Evolutionary conservation across 768 basidiomycete genomes (phyloP).

Genomic region (Tylopilus sp.): DNA sequence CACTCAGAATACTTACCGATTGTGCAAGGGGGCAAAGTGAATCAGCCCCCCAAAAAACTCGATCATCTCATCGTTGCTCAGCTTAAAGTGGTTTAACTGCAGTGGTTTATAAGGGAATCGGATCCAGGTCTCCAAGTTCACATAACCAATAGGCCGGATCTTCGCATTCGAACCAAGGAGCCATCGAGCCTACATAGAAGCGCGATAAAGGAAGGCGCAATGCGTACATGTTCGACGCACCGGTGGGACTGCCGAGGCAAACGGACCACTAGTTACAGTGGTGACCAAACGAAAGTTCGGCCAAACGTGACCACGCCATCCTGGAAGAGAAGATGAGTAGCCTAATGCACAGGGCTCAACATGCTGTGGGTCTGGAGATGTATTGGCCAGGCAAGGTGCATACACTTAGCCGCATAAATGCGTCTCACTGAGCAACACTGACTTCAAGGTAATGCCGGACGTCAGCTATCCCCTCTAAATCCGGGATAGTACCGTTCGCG

Average conservation of each 20-base stretch:
- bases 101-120: constrained; percentile 4
- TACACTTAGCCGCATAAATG: neutral
- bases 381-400: too few relatives aligned
- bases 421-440: neutral
- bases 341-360: too few relatives aligned
- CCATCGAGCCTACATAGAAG: neutral
- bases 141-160: neutral
- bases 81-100: constrained; percentile 9
- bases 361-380: too few relatives aligned
- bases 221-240: neutral
- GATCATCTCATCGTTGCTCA: neutral
- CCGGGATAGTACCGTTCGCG: constrained; percentile 10
- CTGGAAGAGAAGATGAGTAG: too few relatives aligned
- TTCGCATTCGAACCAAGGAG: constrained; percentile 5
- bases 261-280: constrained; percentile 3
- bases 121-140: constrained; percentile 2
- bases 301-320: too few relatives aligned
- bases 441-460: constrained; percentile 5
- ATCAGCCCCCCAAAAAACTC: constrained; percentile 15
- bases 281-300: constrained; percentile 8
- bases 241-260: constrained; percentile 4
- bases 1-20: neutral
- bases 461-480: too few relatives aligned
- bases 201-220: neutral
- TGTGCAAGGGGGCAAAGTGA: neutral